Conservation (phyloP, 108 stramenopile genomes). For the Schizochytrium sp. region DNA sequence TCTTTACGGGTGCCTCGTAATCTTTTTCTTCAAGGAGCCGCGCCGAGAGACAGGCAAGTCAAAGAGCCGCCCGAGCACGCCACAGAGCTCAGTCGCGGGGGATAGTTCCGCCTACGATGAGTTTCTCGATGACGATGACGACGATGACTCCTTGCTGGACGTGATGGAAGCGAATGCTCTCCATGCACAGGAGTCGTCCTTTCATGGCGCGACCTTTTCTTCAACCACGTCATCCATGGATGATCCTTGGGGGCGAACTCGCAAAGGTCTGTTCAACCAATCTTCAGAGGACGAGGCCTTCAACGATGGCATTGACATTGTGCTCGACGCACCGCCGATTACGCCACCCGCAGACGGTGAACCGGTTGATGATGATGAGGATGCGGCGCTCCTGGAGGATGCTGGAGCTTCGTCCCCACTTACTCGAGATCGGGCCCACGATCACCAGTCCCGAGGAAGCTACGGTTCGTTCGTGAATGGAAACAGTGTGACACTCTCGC, state of each 20-base stretch:
- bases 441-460: not conserved
- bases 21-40: constrained; percentile 67
- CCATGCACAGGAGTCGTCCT: not conserved
- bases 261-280: not conserved
- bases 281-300: not conserved
- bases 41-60: not conserved
- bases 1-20: constrained; percentile 41
- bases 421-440: not conserved
- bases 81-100: not conserved
- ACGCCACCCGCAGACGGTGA: not conserved
- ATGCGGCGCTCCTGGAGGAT: not conserved
- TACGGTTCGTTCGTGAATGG: not conserved
- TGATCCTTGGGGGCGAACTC: not conserved
- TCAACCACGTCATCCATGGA: not conserved
- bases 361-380: not conserved
- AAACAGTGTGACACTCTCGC: too few species aligned
- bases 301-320: not conserved
- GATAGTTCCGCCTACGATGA: not conserved
- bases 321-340: not conserved
- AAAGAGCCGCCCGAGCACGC: constrained; percentile 11
- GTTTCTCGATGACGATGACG: not conserved
- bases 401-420: not conserved
- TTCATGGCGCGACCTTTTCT: not conserved
- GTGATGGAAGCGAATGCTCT: not conserved
- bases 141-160: not conserved